Percentiles rank a stretch among this genome's conserved stretches.
These are phyloP conservation scores for Forsythia suspensa DNA, from an alignment of 257 asterid genomes.

Conservation along the genomic window DNA sequence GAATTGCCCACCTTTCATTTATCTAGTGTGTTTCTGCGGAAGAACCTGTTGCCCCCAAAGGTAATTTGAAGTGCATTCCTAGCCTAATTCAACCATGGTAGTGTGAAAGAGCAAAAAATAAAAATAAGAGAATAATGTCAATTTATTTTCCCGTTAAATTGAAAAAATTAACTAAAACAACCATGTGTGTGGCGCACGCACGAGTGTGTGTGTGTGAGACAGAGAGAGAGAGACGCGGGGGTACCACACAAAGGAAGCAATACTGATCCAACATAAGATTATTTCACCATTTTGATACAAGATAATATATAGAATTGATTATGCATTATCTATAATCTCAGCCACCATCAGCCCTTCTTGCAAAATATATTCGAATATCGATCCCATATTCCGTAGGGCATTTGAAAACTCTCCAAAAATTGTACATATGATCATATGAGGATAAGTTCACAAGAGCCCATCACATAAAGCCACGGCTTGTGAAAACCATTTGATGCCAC, in stretches of 20 bases:
- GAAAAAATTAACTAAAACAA: too few relatives aligned
- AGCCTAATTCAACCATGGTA: too few relatives aligned
- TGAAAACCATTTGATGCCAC: not conserved
- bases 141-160: too few relatives aligned
- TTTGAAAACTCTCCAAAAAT: not conserved
- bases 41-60: not conserved
- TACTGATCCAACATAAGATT: not conserved
- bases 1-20: constrained; percentile 4
- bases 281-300: not conserved
- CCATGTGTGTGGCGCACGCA: too few relatives aligned
- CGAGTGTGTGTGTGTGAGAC: too few relatives aligned
- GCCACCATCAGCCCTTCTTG: not conserved
- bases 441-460: too few relatives aligned
- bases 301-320: not conserved
- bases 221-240: too few relatives aligned
- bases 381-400: not conserved
- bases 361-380: not conserved
- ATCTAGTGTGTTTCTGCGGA: not conserved
- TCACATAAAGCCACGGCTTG: too few relatives aligned
- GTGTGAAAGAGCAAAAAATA: too few relatives aligned
- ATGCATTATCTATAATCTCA: not conserved
- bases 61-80: not conserved
- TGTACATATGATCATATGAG: not conserved
- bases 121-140: too few relatives aligned
- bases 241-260: too few relatives aligned